These are phyloP conservation scores for Caryopteris hybrid DNA, from an alignment of 305 asterid genomes.

Conservation along the genomic window DNA sequence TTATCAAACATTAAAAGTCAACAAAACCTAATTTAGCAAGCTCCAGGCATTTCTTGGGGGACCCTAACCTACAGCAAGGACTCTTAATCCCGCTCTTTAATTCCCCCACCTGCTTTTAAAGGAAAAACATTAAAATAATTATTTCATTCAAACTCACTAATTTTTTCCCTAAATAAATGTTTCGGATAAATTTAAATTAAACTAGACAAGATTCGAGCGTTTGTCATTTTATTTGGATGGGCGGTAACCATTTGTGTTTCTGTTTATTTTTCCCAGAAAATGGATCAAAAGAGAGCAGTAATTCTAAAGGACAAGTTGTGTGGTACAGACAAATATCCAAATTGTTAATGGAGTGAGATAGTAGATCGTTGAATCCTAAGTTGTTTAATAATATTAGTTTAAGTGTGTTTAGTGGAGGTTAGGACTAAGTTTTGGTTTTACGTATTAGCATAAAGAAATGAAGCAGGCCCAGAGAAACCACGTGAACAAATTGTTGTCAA, in stretches of 20 bases:
- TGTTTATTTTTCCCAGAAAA: constrained; percentile 18
- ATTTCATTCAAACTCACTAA: background rate
- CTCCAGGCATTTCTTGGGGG: background rate
- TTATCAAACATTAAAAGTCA: constrained; percentile 15
- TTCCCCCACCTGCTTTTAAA: background rate
- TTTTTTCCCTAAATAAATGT: background rate
- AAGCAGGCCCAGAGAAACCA: constrained; percentile 1
- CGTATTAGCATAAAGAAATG: background rate
- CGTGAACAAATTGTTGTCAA: constrained; percentile 10
- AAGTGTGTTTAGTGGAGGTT: constrained; percentile 1
- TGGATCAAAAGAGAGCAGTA: background rate
- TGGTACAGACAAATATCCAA: constrained; percentile 6
- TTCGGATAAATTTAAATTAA: background rate
- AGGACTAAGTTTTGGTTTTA: constrained; percentile 11
- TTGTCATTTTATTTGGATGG: constrained; percentile 16
- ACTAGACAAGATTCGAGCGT: background rate
- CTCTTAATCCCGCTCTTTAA: background rate
- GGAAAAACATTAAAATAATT: background rate
- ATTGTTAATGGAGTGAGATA: constrained; percentile 6
- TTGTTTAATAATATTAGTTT: background rate
- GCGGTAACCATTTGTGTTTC: constrained; percentile 8
- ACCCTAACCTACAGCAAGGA: background rate
- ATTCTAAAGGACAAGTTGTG: background rate
- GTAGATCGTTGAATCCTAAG: constrained; percentile 23
- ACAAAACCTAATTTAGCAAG: constrained; percentile 14